phyloP scores from a whole-genome alignment of 345 rosid genomes.

The Limnanthes douglasii region DNA sequence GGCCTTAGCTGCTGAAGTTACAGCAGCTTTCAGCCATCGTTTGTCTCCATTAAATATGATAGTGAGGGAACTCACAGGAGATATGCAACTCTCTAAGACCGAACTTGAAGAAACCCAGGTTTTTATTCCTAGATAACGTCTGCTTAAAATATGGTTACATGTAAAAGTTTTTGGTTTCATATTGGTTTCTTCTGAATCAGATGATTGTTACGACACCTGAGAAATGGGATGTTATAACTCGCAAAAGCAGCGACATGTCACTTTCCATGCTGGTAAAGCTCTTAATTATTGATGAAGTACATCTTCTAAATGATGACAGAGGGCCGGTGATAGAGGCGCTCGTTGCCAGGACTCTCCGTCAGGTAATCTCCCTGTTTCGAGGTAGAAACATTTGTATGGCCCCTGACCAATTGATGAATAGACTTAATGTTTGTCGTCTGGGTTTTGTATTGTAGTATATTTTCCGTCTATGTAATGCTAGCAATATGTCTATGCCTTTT shows the following conservation, averaged over 20 bases:
- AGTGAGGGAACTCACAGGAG: slow-evolving; percentile 97
- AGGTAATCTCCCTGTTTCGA: slow-evolving; percentile 32
- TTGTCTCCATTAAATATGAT: slow-evolving; percentile 78
- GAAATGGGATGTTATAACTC: slow-evolving; percentile 99
- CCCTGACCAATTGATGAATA: too few relatives aligned
- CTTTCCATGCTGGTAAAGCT: slow-evolving; percentile 95
- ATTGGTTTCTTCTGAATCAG: slow-evolving; percentile 24
- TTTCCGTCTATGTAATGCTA: too few relatives aligned
- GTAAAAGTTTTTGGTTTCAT: slow-evolving; percentile 7
- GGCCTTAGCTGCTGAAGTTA: slow-evolving; percentile 99
- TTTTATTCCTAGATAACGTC: slow-evolving; percentile 7
- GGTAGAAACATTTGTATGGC: background rate
- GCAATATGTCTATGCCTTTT: slow-evolving; percentile 9
- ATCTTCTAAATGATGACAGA: slow-evolving; percentile 97
- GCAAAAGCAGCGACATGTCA: slow-evolving; percentile 98
- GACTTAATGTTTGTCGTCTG: too few relatives aligned
- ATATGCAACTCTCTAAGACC: slow-evolving; percentile 86
- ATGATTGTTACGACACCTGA: slow-evolving; percentile 99
- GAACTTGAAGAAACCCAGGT: slow-evolving; percentile 98
- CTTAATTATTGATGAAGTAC: slow-evolving; percentile 95
- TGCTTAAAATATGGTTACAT: slow-evolving; percentile 4
- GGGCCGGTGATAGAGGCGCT: slow-evolving; percentile 97
- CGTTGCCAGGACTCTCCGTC: slow-evolving; percentile 97
- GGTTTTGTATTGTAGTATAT: too few relatives aligned
- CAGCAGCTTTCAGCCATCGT: slow-evolving; percentile 80